Base-by-base conservation (phyloP, 2,329 filamentous ascomycete species). In the Colletotrichum liaoningense region DNA sequence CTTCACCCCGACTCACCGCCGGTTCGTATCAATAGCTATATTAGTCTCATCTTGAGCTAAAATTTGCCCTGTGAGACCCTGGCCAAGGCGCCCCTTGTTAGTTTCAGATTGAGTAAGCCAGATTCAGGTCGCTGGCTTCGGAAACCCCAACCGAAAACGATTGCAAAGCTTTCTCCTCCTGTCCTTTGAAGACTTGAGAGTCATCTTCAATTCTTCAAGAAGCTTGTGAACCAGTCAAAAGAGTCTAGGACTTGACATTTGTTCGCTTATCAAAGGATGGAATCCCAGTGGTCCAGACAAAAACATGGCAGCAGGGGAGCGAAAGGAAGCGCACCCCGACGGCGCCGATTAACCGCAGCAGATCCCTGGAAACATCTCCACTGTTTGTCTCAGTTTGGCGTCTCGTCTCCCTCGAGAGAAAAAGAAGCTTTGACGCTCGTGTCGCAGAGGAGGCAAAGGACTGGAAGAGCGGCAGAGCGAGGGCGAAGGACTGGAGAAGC, bases 81-180 rank as follows among this genome's bases (percentile, higher is more conserved):
- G 42, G 35, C 46, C 28, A 55, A 24, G 62, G 6, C 52, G 54
- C 42, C 24, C 69, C 66, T 59, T 60, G 38, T 65, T 46, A 54
- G 70, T 65, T 69, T 73, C 70, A 60, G 26, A 64, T 73, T 73
- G 28, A 65, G 54, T 64, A 62, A 30, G 33, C 52, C 24, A 30
- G 52, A 49, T 28, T 64, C 49, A 22, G n/a, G 16, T 46, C 19
- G 19, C 24, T 35, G 52, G 16, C 54, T 12, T 66, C 26, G 60
- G 60, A 33, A 35, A 19, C 8, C n/a, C 42, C 46, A 46, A n/a
- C 60, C 42, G 49, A 22, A 24, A 12, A 22, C 7, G 5, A 30
- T 6, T 16, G 35, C 33, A 11, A 26, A 8, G 35, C 35, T 24
- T 24, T 42, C 33, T 42, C 35, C 22, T 46, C n/a, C n/a, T 11